Conservation (phyloP, 1,284 basidiomycete species). For the Cutaneotrichosporon curvatum region DNA sequence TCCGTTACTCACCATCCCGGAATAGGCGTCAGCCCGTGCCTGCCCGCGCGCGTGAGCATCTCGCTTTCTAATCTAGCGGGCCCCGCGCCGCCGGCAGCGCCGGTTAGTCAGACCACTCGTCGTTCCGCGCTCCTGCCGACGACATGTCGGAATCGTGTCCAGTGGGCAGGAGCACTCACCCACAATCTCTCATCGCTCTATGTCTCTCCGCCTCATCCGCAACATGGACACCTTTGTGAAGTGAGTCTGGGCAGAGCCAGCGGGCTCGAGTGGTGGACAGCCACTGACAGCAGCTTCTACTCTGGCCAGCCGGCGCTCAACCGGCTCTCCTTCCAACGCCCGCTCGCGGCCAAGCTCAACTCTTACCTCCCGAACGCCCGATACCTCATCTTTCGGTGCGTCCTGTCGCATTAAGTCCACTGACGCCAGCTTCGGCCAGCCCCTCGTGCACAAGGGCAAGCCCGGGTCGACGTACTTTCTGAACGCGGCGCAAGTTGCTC, state of each 20-base stretch:
- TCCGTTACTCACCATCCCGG: too few species aligned
- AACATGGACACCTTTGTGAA: background rate
- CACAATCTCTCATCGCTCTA: too few species aligned
- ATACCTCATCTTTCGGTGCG: constrained; percentile 65
- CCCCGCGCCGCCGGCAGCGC: too few species aligned
- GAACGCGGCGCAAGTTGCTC: constrained; percentile 57
- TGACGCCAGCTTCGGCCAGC: constrained; percentile 28
- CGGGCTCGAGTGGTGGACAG: too few species aligned
- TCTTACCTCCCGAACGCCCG: constrained; percentile 56
- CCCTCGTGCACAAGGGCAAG: constrained; percentile 43
- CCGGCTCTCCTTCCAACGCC: constrained; percentile 74
- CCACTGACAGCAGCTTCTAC: constrained; percentile 54
- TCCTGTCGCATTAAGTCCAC: background rate
- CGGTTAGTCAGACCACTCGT: too few species aligned
- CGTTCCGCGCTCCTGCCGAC: too few species aligned
- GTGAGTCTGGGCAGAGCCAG: background rate
- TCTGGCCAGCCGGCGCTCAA: constrained; percentile 70
- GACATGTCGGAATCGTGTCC: too few species aligned
- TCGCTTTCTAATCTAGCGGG: too few species aligned
- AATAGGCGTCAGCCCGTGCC: too few species aligned
- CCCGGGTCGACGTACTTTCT: constrained; percentile 52
- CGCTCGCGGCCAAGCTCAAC: constrained; percentile 64
- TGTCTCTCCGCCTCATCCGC: background rate
- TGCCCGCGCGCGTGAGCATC: too few species aligned
- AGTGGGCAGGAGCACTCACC: too few species aligned